phyloP scores from a whole-genome alignment of 2,329 filamentous ascomycete genomes.

The Epichloe elymi region DNA sequence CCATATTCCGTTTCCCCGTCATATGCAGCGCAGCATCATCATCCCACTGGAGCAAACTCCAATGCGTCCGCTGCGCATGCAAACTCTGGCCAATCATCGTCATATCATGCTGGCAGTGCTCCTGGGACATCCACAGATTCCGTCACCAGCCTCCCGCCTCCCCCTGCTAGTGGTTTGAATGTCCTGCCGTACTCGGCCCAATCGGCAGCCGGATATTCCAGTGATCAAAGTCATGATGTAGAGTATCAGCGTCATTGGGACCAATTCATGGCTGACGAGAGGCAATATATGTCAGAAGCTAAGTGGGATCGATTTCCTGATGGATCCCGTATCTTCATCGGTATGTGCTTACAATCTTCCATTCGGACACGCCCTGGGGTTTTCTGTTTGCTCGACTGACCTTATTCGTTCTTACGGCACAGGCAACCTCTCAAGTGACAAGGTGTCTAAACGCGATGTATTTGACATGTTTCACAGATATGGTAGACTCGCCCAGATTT shows the following conservation, averaged over 20 bases:
- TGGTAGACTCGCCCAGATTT: conserved; percentile 83
- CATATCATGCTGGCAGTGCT: conserved; percentile 20
- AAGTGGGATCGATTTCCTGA: conserved; percentile 72
- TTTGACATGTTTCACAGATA: conserved; percentile 82
- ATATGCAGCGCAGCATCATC: conserved; percentile 25
- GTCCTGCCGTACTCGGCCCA: conserved; percentile 15
- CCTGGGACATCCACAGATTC: conserved; percentile 20
- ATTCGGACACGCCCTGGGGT: not conserved
- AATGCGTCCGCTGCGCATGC: conserved; percentile 19
- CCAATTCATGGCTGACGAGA: conserved; percentile 58
- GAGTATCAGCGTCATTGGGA: conserved; percentile 57
- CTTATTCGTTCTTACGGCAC: conserved; percentile 12
- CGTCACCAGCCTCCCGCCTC: conserved; percentile 18
- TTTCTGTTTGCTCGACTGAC: conserved; percentile 6
- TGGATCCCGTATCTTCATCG: conserved; percentile 68
- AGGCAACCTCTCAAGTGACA: conserved; percentile 87
- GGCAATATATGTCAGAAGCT: conserved; percentile 61
- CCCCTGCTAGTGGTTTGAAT: conserved; percentile 17
- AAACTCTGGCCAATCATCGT: conserved; percentile 19
- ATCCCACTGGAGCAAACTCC: conserved; percentile 18
- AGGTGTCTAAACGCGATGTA: conserved; percentile 85
- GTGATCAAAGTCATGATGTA: conserved; percentile 21
- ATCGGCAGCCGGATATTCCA: conserved; percentile 12
- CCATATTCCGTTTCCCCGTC: conserved; percentile 24
- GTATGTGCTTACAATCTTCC: conserved; percentile 32